Base-by-base conservation (phyloP, 805 yeast genomes). In the Wickerhamiella occidentalis region DNA sequence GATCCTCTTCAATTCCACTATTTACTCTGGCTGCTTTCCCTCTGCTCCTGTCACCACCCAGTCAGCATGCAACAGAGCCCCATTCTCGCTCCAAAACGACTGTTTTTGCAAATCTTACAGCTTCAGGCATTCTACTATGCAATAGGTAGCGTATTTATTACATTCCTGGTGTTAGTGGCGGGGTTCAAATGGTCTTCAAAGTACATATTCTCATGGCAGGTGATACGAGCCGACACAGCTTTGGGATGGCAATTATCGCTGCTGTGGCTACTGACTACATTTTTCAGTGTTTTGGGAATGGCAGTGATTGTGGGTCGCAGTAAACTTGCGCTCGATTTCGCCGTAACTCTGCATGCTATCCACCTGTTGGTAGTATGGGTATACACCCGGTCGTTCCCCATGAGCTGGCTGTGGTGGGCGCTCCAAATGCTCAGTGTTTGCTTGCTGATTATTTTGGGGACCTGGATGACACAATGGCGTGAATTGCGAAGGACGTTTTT, bases 291-390 rank as follows among this genome's bases (percentile, higher is more conserved):
- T 1, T 64, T 85, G 9, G 86, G 85, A 61, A 79, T 90, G 60
- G 85, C 94, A 1, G 66, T 88, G 1, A 79, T 90, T 23, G 95
- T 90, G 11, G 96, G 97, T 0, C 71, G 97, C 51, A 83, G 95
- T 38, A 92, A 90, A 63, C 68, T 90, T 45, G 97, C 96, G 0
- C 83, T 95, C 83, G 98, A 90, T 66, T 90, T 92, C 68, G 96
- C 95, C 9, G 61, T 90, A n/a, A 92, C 98, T 0, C 77, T 90
- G 13, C 96, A 92, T 64, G 77, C 82, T 19, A 74, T 92, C 46
- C 82, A 90, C 65, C 64, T 90, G 21, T 47, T 79, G 2, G 78
- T 85, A 2, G 85, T 79, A 0, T 79, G 85, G 78, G 52, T 76
- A 1, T 78, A 77, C 54, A 72, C 85, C 1, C 74, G 77, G 0